phyloP scores from a whole-genome alignment of 805 yeast species.

The Cyberlindnera mississippiensis region DNA sequence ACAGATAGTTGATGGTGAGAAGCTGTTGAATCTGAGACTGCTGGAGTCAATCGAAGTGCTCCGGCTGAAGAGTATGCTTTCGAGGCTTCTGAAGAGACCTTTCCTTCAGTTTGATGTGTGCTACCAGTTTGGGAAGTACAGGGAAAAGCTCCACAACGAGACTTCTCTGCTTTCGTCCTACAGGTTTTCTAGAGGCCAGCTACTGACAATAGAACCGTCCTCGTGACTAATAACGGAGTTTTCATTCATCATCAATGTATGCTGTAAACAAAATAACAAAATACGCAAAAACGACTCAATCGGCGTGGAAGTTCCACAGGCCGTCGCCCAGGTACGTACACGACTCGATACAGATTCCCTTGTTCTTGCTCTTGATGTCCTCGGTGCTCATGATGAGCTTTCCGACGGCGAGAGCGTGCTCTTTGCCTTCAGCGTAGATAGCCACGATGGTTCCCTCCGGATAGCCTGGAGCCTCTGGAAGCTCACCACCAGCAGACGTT shows the following conservation, averaged over 20 bases:
- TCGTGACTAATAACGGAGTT: not conserved
- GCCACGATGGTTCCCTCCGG: constrained; percentile 70
- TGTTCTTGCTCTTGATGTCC: constrained; percentile 76
- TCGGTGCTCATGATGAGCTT: constrained; percentile 81
- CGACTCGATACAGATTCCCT: constrained; percentile 86
- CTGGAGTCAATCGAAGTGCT: constrained; percentile 32
- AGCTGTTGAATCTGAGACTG: constrained; percentile 14
- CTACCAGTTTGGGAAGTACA: constrained; percentile 20
- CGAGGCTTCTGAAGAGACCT: constrained; percentile 21
- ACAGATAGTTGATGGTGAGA: constrained; percentile 2
- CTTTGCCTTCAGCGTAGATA: constrained; percentile 90
- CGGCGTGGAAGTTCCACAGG: constrained; percentile 62
- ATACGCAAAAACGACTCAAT: too few species aligned
- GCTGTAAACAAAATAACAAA: too few species aligned
- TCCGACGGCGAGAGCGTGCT: constrained; percentile 88
- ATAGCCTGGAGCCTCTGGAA: constrained; percentile 69
- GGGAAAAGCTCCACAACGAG: constrained; percentile 25
- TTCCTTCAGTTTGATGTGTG: constrained; percentile 26
- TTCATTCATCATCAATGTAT: constrained; percentile 3
- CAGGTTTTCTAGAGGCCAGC: constrained; percentile 19
- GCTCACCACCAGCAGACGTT: constrained; percentile 76
- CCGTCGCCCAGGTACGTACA: constrained; percentile 88
- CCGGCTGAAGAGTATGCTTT: constrained; percentile 32
- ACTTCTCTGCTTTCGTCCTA: constrained; percentile 24
- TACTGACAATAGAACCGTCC: constrained; percentile 8